These are phyloP conservation scores for Rhizopogon vinicolor DNA, from an alignment of 768 basidiomycete genomes.

Conservation along the genomic window DNA sequence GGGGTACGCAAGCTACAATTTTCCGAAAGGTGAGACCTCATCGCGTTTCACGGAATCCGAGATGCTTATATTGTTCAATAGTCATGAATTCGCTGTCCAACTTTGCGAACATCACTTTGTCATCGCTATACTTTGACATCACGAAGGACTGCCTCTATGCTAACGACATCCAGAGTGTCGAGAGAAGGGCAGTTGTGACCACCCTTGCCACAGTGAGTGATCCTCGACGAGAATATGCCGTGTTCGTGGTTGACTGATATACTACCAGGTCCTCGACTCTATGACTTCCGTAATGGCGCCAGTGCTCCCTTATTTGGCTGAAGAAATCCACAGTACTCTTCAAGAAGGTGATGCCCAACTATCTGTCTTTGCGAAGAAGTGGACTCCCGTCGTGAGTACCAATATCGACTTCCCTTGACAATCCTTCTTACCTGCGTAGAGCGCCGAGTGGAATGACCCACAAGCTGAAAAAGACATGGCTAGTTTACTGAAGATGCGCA, in stretches of 20 bases:
- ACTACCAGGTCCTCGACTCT: slow-evolving; percentile 53
- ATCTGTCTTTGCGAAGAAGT: slow-evolving; percentile 71
- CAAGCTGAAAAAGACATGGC: slow-evolving; percentile 60
- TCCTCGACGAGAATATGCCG: not conserved
- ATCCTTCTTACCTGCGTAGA: slow-evolving; percentile 29
- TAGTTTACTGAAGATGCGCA: slow-evolving; percentile 54
- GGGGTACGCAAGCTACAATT: too few relatives aligned
- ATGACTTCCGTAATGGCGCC: slow-evolving; percentile 76
- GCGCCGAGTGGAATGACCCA: slow-evolving; percentile 56
- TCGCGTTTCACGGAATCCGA: too few relatives aligned
- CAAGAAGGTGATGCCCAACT: slow-evolving; percentile 15
- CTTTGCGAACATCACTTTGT: too few relatives aligned
- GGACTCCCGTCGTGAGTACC: slow-evolving; percentile 60
- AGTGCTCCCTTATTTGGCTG: slow-evolving; percentile 84
- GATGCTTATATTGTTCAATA: too few relatives aligned
- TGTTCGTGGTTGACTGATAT: not conserved
- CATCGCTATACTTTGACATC: too few relatives aligned
- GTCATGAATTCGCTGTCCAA: too few relatives aligned
- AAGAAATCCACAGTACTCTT: slow-evolving; percentile 65
- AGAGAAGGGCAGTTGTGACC: slow-evolving; percentile 63
- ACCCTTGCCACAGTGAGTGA: slow-evolving; percentile 62
- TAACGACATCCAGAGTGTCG: slow-evolving; percentile 40
- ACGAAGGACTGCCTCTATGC: slow-evolving; percentile 28
- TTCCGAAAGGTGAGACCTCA: too few relatives aligned
- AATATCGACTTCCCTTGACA: not conserved